Evolutionary conservation across 2,329 filamentous ascomycete species (phyloP), one percentile per base, ranked within the genome.

Genomic region (Clonostachys solani): DNA sequence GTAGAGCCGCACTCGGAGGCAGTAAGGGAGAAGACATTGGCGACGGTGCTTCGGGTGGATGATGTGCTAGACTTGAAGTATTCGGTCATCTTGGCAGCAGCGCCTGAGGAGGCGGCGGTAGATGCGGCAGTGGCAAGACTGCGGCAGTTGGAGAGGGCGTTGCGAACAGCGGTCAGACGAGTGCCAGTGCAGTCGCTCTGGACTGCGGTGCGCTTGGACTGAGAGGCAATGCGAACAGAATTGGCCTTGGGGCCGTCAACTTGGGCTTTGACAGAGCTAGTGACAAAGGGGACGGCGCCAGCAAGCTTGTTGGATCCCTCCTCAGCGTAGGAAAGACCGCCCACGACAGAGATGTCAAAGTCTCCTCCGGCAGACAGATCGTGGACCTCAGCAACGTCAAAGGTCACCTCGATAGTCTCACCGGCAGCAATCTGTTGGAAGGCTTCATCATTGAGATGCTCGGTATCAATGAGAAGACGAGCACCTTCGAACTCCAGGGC

Each of bases 61-160:
- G 62, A 51, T 12, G 54, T 63, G 29, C 75, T 76, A 1, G 75
- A 75, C 66, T 83, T 85, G 74, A 86, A 88, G 71, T 83, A 86
- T 57, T 83, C 78, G 35, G 62, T 63, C 54, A 84, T 64, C 56
- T 74, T 80, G 54, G 15, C 36, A n/a, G 36, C 36, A 18, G 36
- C 15, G 2, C 36, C 36, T 3, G 36, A 38, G 12, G 15, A 18
- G 36, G 36, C 15, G 12, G 17, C 36, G 7, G 15, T 38, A n/a
- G 15, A n/a, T 10, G 36, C 36, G 36, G 15, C 15, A n/a, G 17
- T 8, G 36, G 36, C 36, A n/a, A 38, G 15, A n/a, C 36, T 38
- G 5, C 67, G 63, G 57, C 80, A 79, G 62, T 78, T 75, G 50
- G 54, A 59, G 17, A 84, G 64, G 3, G 80, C 81, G 17, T 29